A percentile compares a stretch with the other conserved stretches of the same genome.
Conservation (phyloP, 257 asterid genomes). For the Forsythia viridissima region DNA sequence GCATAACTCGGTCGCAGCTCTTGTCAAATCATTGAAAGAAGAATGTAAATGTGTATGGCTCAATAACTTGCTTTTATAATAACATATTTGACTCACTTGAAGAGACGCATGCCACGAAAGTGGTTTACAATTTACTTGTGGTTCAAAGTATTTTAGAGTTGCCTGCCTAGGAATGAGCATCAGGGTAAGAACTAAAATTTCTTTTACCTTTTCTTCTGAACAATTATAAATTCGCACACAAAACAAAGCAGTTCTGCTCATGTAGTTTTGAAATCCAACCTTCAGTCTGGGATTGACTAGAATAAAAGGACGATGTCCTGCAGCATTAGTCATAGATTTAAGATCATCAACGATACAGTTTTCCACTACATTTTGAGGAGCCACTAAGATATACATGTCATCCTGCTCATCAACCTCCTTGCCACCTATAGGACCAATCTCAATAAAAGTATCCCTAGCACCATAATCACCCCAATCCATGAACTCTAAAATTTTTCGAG, state of each 20-base stretch:
- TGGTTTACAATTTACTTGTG: not conserved
- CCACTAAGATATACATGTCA: conserved; percentile 85
- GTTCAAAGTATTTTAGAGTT: not conserved
- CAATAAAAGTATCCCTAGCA: conserved; percentile 78
- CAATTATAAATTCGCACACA: not conserved
- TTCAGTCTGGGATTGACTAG: conserved; percentile 78
- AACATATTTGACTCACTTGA: not conserved
- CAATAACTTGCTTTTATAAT: not conserved
- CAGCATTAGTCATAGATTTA: conserved; percentile 84
- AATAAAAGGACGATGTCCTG: conserved; percentile 80
- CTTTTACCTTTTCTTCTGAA: conserved; percentile 4
- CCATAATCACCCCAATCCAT: conserved; percentile 98
- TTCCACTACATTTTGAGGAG: conserved; percentile 98
- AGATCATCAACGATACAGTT: conserved; percentile 89
- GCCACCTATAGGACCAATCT: conserved; percentile 85
- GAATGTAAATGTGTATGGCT: not conserved
- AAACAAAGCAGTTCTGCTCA: conserved; percentile 14
- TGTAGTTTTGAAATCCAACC: conserved; percentile 41
- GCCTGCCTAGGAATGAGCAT: not conserved
- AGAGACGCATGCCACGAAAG: not conserved
- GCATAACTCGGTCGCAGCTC: not conserved
- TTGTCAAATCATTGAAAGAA: not conserved
- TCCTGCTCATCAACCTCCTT: conserved; percentile 86
- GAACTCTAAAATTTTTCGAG: conserved; percentile 84
- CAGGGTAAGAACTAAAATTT: not conserved